phyloP scores from a whole-genome alignment of 495 filamentous ascomycete genomes.

The Penicillium parvum region DNA sequence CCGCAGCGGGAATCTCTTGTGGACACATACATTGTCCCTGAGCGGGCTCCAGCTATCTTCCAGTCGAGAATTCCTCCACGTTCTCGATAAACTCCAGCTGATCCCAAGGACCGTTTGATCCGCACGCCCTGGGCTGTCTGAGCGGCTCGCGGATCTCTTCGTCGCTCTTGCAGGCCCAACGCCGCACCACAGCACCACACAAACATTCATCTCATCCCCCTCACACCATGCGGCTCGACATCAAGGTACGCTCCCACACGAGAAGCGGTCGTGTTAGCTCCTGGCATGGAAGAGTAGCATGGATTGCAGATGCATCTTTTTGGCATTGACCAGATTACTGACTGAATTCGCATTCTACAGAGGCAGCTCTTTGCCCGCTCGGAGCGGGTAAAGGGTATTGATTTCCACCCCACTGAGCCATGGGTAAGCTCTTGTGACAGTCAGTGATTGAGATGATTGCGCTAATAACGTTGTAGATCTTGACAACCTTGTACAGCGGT shows the following conservation, averaged over 20 bases:
- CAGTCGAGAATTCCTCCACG: constrained; percentile 15
- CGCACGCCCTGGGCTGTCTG: constrained; percentile 30
- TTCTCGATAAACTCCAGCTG: constrained; percentile 13
- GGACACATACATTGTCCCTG: constrained; percentile 45
- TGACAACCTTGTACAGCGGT: constrained; percentile 96
- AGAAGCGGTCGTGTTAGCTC: constrained; percentile 7
- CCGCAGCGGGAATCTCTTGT: constrained; percentile 42
- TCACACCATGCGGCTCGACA: constrained; percentile 80
- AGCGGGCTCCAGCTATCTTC: constrained; percentile 22
- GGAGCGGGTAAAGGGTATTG: constrained; percentile 94
- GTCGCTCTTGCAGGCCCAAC: constrained; percentile 33
- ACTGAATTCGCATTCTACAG: constrained; percentile 37
- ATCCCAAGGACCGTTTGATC: constrained; percentile 14
- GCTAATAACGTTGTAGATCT: constrained; percentile 55
- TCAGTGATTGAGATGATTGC: neutral
- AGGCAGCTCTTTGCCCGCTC: constrained; percentile 78
- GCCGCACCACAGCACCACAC: constrained; percentile 41
- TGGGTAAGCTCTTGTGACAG: constrained; percentile 53
- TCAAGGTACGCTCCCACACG: constrained; percentile 64
- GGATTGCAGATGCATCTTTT: constrained; percentile 16
- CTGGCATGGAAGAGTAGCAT: neutral
- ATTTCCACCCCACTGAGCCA: constrained; percentile 94
- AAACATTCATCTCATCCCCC: constrained; percentile 32
- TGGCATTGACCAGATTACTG: constrained; percentile 16
- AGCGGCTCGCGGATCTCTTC: constrained; percentile 38